These are phyloP conservation scores for Aegilops bicornis DNA, from an alignment of 176 grass and related monocot species.

Conservation along the genomic window DNA sequence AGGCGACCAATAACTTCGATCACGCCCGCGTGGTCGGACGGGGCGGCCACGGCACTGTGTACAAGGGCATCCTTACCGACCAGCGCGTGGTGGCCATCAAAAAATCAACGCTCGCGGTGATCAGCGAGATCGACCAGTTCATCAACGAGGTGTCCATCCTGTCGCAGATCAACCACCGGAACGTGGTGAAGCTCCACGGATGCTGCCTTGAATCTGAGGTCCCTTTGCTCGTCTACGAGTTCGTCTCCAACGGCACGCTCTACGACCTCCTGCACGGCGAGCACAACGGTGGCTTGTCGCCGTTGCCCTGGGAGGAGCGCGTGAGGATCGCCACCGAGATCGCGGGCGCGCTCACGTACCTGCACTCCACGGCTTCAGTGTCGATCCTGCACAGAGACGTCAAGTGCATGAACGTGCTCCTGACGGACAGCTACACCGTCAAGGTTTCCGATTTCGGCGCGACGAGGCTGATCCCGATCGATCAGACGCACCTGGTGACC, in stretches of 20 bases:
- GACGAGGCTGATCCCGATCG: constrained; percentile 1
- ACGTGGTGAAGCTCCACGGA: constrained; percentile 34
- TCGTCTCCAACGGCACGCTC: constrained; percentile 27
- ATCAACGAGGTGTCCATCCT: constrained; percentile 36
- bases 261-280: neutral
- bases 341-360: constrained; percentile 3
- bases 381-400: constrained; percentile 30
- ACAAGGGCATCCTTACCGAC: constrained; percentile 31
- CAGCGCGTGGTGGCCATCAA: constrained; percentile 31
- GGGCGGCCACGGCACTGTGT: constrained; percentile 15
- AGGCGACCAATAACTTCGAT: constrained; percentile 31
- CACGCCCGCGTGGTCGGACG: constrained; percentile 1
- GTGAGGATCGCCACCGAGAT: constrained; percentile 19
- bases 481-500: constrained; percentile 7
- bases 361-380: constrained; percentile 27
- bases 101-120: neutral
- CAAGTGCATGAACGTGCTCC: constrained; percentile 38
- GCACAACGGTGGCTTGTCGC: neutral
- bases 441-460: constrained; percentile 33
- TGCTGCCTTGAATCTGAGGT: constrained; percentile 29
- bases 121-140: constrained; percentile 9
- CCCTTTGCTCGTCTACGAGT: constrained; percentile 24
- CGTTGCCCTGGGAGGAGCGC: constrained; percentile 3
- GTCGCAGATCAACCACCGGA: constrained; percentile 29
- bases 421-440: neutral